Conservation (phyloP, 2,329 filamentous ascomycete genomes). For the Corniculantispora saksenae region DNA sequence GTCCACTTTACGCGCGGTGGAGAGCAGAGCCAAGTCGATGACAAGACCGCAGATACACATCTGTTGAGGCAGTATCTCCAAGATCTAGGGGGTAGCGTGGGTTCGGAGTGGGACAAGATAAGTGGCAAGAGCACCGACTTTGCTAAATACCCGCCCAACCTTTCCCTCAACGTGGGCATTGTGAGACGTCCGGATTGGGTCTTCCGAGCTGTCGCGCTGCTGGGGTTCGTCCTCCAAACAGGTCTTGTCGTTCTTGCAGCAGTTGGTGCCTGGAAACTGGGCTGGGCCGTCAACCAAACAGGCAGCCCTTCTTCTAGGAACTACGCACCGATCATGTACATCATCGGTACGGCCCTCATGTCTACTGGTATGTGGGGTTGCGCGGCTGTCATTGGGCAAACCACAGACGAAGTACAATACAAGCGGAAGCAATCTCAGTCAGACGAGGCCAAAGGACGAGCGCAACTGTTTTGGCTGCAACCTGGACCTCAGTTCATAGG, state of each 20-base stretch:
- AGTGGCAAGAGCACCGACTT: not conserved
- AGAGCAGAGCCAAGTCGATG: too few relatives aligned
- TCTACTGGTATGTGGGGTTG: not conserved
- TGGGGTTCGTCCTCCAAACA: not conserved
- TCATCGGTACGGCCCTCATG: not conserved
- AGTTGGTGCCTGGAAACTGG: not conserved
- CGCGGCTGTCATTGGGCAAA: not conserved
- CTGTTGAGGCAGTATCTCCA: not conserved
- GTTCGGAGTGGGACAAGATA: not conserved
- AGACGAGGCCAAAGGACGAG: too few relatives aligned
- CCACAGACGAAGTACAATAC: not conserved
- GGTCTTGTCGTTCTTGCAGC: not conserved
- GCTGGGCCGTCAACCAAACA: slow-evolving; percentile 1
- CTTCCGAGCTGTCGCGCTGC: not conserved
- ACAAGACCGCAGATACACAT: not conserved
- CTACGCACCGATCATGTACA: not conserved
- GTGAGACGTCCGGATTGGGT: not conserved
- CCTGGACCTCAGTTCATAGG: not conserved
- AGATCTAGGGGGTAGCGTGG: too few relatives aligned
- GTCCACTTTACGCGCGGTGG: slow-evolving; percentile 16
- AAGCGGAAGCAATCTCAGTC: too few relatives aligned
- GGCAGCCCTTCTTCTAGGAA: not conserved
- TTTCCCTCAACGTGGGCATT: not conserved
- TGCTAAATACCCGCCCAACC: not conserved
- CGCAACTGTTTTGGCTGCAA: not conserved